Evolutionary conservation across 2,329 filamentous ascomycete species (phyloP).

Genomic region (Hymenoscyphus occultus): DNA sequence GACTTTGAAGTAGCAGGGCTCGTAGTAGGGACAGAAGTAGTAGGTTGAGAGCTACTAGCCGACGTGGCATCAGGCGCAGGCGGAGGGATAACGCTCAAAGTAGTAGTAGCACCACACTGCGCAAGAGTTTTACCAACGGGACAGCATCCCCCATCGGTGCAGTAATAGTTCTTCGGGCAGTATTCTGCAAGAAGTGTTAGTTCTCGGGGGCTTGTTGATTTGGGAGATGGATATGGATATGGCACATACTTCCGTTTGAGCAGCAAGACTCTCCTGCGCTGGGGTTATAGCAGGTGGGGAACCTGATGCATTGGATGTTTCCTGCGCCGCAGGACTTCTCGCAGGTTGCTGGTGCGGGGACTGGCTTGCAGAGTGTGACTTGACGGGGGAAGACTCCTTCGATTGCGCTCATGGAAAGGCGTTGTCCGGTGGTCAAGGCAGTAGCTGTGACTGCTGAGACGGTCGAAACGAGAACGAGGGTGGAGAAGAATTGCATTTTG

Average conservation of each 20-base stretch:
- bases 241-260: not conserved
- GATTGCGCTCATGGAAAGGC: not conserved
- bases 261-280: constrained; percentile 1
- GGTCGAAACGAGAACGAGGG: not conserved
- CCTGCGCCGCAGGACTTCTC: constrained; percentile 1
- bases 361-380: not conserved
- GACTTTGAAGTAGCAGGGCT: not conserved
- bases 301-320: not conserved
- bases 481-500: not conserved
- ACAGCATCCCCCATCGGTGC: not conserved
- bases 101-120: not conserved
- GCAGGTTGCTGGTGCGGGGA: constrained; percentile 4
- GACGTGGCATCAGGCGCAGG: not conserved
- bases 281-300: constrained; percentile 1
- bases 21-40: not conserved
- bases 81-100: not conserved
- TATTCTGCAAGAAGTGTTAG: not conserved
- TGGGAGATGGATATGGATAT: not conserved
- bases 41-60: not conserved
- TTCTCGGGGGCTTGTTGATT: not conserved
- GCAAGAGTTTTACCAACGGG: not conserved
- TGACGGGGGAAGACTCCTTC: not conserved
- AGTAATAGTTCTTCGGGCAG: not conserved
- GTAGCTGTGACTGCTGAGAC: not conserved
- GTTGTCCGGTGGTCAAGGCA: not conserved